These are phyloP conservation scores for Rhodotorula mucilaginosa DNA, from an alignment of 1,284 basidiomycete genomes.

Conservation along the genomic window DNA sequence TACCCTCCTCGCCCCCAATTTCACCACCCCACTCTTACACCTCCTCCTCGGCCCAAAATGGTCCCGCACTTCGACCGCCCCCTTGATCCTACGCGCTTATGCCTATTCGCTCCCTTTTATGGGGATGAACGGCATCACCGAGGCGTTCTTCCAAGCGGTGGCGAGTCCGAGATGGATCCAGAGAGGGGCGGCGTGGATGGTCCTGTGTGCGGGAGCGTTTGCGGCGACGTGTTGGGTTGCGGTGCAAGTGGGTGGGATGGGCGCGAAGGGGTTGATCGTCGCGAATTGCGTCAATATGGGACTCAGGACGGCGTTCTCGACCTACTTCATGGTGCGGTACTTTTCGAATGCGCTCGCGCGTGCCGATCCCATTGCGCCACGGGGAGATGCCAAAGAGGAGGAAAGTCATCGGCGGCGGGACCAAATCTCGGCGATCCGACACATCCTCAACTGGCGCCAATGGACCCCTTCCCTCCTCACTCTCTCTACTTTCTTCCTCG, in stretches of 20 bases:
- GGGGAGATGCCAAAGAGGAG: not conserved
- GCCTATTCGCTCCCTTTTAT: conserved; percentile 81
- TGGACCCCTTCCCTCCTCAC: conserved; percentile 24
- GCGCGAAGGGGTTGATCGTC: conserved; percentile 69
- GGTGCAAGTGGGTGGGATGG: conserved; percentile 53
- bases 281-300: conserved; percentile 68
- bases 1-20: conserved; percentile 54
- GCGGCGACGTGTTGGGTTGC: conserved; percentile 54
- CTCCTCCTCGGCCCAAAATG: conserved; percentile 58
- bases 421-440: no score
- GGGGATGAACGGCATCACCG: conserved; percentile 80
- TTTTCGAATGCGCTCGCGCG: conserved; percentile 10
- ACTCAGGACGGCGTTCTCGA: conserved; percentile 59
- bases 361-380: not conserved
- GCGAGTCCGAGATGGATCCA: conserved; percentile 64
- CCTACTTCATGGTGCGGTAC: conserved; percentile 28
- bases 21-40: conserved; percentile 65
- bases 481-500: conserved; percentile 2
- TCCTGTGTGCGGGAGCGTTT: conserved; percentile 62
- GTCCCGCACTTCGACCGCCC: conserved; percentile 59
- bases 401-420: not conserved
- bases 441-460: not conserved
- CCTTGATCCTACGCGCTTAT: conserved; percentile 68
- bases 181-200: conserved; percentile 59
- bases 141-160: conserved; percentile 80